These are phyloP conservation scores for Zopfochytrium polystomum DNA, from an alignment of 371 early-diverging fungal genomes.

Conservation along the genomic window DNA sequence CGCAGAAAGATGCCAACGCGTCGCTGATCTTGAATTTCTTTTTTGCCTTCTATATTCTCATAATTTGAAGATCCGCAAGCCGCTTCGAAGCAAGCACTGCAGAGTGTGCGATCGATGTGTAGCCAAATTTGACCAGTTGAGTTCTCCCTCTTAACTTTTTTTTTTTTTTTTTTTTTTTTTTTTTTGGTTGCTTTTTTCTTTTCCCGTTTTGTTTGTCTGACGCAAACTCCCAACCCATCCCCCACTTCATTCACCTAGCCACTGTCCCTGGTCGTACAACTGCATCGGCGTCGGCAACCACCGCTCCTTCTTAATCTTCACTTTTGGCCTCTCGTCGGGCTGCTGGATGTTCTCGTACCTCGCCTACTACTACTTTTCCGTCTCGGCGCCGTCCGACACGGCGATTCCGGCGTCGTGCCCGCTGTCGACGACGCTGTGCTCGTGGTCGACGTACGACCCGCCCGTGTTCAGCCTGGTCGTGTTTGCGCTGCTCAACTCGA, in stretches of 20 bases:
- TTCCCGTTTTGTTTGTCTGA: background rate
- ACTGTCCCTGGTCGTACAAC: constrained; percentile 34
- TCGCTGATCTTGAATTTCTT: background rate
- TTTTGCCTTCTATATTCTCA: constrained; percentile 14
- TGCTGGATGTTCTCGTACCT: constrained; percentile 51
- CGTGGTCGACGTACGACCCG: constrained; percentile 69
- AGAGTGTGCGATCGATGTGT: constrained; percentile 94
- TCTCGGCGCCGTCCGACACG: constrained; percentile 29
- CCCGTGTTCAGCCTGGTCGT: constrained; percentile 65
- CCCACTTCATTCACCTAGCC: constrained; percentile 90
- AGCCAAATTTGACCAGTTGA: constrained; percentile 81
- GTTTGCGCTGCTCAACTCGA: constrained; percentile 71
- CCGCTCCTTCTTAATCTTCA: constrained; percentile 75
- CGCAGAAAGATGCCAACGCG: background rate
- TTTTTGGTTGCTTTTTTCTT: no score
- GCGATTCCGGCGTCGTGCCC: constrained; percentile 37
- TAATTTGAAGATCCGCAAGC: constrained; percentile 63
- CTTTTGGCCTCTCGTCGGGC: constrained; percentile 51
- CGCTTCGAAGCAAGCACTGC: constrained; percentile 97
- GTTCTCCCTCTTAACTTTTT: constrained; percentile 61
- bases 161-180: background rate
- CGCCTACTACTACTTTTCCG: constrained; percentile 33
- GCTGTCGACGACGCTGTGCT: constrained; percentile 62
- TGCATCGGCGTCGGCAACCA: constrained; percentile 82
- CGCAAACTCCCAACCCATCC: constrained; percentile 13